Conservation (phyloP, 495 filamentous ascomycete genomes). For the Opeltia flavorubescens region DNA sequence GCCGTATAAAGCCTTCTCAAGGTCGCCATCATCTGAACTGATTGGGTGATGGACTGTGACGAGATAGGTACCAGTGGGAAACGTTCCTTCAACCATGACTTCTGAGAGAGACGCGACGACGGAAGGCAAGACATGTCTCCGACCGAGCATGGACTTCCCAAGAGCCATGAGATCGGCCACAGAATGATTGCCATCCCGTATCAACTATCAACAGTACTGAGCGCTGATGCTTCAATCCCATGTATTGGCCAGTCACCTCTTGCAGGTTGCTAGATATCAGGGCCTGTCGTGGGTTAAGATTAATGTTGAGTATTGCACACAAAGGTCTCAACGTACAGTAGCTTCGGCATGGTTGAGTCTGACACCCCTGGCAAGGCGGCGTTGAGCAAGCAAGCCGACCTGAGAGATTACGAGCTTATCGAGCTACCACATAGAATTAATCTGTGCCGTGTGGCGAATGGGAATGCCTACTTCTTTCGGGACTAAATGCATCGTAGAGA, state of each 20-base stretch:
- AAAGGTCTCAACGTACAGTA: constrained; percentile 38
- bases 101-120: constrained; percentile 64
- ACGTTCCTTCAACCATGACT: constrained; percentile 91
- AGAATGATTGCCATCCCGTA: constrained; percentile 88
- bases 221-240: background rate
- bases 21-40: constrained; percentile 71
- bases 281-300: constrained; percentile 37
- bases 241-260: constrained; percentile 40
- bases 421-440: constrained; percentile 47
- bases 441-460: too few relatives aligned
- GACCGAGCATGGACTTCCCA: constrained; percentile 83
- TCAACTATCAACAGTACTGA: constrained; percentile 39
- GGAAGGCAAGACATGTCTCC: constrained; percentile 79
- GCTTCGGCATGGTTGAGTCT: constrained; percentile 87
- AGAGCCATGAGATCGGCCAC: constrained; percentile 89
- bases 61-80: constrained; percentile 78
- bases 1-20: constrained; percentile 77
- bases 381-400: constrained; percentile 76
- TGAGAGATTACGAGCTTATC: constrained; percentile 95
- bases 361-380: constrained; percentile 75
- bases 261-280: constrained; percentile 84
- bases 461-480: constrained; percentile 60
- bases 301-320: constrained; percentile 2
- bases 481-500: constrained; percentile 58
- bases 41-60: constrained; percentile 92